Percentiles rank a stretch among this genome's conserved stretches.
phyloP scores from a whole-genome alignment of 805 yeast genomes.

The Kazachstania bromeliacearum region DNA sequence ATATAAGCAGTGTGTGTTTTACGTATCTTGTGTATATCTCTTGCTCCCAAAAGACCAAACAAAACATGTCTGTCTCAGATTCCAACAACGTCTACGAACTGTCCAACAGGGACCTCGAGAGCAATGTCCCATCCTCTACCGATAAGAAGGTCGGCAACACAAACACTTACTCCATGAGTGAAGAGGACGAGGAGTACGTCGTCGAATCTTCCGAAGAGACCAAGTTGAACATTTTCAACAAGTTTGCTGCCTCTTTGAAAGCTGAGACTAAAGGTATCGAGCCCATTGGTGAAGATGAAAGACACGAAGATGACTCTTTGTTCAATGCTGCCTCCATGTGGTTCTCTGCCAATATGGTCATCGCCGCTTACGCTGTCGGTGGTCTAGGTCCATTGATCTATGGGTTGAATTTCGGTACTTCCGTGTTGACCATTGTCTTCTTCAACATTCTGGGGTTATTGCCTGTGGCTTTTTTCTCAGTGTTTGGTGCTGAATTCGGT shows the following conservation, averaged over 20 bases:
- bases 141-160: conserved; percentile 48
- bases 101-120: conserved; percentile 2
- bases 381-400: conserved; percentile 56
- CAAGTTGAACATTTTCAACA: conserved; percentile 15
- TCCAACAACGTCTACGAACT: conserved; percentile 4
- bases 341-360: conserved; percentile 82
- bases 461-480: conserved; percentile 75
- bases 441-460: conserved; percentile 45
- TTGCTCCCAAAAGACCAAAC: too few relatives aligned
- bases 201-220: conserved; percentile 13
- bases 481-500: conserved; percentile 78
- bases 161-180: conserved; percentile 12
- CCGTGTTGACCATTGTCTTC: conserved; percentile 11
- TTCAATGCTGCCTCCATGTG: conserved; percentile 78
- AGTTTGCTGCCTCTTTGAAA: conserved; percentile 19
- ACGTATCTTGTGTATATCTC: neutral
- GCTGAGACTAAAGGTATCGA: conserved; percentile 74
- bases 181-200: conserved; percentile 4
- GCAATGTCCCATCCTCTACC: neutral
- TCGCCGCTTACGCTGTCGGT: conserved; percentile 75
- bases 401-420: conserved; percentile 37
- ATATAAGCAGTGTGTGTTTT: too few relatives aligned
- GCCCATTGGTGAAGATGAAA: conserved; percentile 67
- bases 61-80: too few relatives aligned
- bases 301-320: conserved; percentile 53